Conservation (phyloP, 2,329 filamentous ascomycete species). For the Diaporthe caulivora region DNA sequence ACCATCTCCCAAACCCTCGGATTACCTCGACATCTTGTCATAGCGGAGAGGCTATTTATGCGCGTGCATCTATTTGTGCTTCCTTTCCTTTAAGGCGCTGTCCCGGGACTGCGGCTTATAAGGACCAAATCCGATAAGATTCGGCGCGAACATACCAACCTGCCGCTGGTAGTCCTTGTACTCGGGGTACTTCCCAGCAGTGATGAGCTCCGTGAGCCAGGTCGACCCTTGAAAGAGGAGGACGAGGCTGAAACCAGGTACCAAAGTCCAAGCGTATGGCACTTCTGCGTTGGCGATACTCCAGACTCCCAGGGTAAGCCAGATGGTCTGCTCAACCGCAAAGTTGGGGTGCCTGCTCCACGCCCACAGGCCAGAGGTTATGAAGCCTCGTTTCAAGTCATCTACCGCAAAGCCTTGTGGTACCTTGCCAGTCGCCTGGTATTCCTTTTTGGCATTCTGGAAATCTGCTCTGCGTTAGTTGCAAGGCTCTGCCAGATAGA, state of each 20-base stretch:
- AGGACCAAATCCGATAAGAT: conserved; percentile 49
- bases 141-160: conserved; percentile 87
- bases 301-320: conserved; percentile 92
- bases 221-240: conserved; percentile 91
- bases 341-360: conserved; percentile 97
- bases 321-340: conserved; percentile 89
- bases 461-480: conserved; percentile 65
- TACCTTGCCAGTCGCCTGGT: conserved; percentile 79
- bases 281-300: conserved; percentile 79
- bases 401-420: conserved; percentile 73
- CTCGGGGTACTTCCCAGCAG: conserved; percentile 85
- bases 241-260: conserved; percentile 78
- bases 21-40: not conserved
- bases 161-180: conserved; percentile 86
- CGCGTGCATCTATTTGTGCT: conserved; percentile 55
- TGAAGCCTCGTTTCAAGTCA: conserved; percentile 91
- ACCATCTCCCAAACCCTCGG: not conserved
- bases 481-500: not conserved
- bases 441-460: conserved; percentile 83
- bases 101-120: conserved; percentile 59
- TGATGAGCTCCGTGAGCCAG: conserved; percentile 86
- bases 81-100: conserved; percentile 62
- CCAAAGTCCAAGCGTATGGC: conserved; percentile 82
- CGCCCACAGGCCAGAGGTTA: conserved; percentile 85
- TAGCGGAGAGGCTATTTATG: not conserved